phyloP scores from a whole-genome alignment of 2,329 filamentous ascomycete species.

The Sarocladium brachiariae region DNA sequence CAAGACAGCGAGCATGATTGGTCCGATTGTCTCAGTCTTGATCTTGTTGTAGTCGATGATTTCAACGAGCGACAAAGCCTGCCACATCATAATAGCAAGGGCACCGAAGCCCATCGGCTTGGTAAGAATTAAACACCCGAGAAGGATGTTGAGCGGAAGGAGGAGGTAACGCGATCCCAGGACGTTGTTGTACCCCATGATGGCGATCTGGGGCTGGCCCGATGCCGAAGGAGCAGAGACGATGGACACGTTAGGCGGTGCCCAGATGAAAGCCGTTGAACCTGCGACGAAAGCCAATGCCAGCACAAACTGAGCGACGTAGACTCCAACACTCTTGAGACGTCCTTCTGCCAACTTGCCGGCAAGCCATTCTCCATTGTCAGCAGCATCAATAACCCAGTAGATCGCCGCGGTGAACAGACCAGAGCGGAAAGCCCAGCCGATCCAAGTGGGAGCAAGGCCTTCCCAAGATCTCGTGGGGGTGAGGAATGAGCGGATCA shows the following conservation, averaged over 20 bases:
- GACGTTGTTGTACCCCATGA: conserved; percentile 89
- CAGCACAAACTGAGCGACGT: conserved; percentile 73
- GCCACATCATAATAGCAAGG: conserved; percentile 76
- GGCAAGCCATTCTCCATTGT: conserved; percentile 76
- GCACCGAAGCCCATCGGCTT: conserved; percentile 93
- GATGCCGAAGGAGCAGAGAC: conserved; percentile 37
- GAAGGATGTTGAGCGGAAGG: conserved; percentile 69
- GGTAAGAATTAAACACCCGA: conserved; percentile 71
- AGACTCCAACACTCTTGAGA: conserved; percentile 68
- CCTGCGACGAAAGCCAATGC: conserved; percentile 78
- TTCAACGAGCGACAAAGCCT: conserved; percentile 73
- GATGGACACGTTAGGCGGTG: conserved; percentile 77
- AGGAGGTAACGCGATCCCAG: conserved; percentile 86
- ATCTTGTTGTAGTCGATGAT: conserved; percentile 54
- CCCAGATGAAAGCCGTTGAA: conserved; percentile 77
- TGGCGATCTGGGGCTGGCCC: conserved; percentile 48
- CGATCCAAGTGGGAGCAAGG: conserved; percentile 77
- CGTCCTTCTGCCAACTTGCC: conserved; percentile 44
- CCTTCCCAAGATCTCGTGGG: conserved; percentile 85
- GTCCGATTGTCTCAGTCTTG: conserved; percentile 68
- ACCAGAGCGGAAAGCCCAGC: conserved; percentile 67
- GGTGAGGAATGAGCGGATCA: conserved; percentile 72
- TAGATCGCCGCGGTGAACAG: conserved; percentile 71
- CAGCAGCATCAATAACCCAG: conserved; percentile 85
- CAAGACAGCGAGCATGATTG: conserved; percentile 76